Percentiles rank a stretch among this genome's conserved stretches.
These are phyloP conservation scores for Penicillium glabrum DNA, from an alignment of 2,329 filamentous ascomycete species.

Conservation along the genomic window DNA sequence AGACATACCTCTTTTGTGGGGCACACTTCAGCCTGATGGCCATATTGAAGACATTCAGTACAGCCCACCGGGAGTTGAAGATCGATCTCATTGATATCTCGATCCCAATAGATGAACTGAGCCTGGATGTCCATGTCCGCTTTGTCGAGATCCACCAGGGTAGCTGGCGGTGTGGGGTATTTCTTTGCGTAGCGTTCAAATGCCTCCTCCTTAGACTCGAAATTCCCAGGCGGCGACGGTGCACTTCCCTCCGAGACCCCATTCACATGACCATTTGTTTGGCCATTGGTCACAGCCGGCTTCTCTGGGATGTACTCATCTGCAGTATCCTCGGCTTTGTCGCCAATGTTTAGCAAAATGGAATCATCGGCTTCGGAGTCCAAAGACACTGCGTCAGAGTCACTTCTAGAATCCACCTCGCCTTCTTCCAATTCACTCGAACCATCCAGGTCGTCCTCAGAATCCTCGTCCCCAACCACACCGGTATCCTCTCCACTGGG, in stretches of 20 bases:
- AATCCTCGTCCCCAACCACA: not conserved
- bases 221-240: not conserved
- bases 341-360: constrained; percentile 44
- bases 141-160: constrained; percentile 38
- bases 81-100: constrained; percentile 38
- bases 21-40: constrained; percentile 45
- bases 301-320: constrained; percentile 27
- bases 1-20: constrained; percentile 42
- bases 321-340: constrained; percentile 12
- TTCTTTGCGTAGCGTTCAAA: constrained; percentile 33
- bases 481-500: constrained; percentile 2
- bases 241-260: not conserved
- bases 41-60: constrained; percentile 42
- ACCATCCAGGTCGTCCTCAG: not conserved
- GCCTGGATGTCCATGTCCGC: constrained; percentile 42
- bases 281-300: constrained; percentile 2
- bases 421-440: constrained; percentile 27
- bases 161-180: constrained; percentile 34
- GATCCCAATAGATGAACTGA: constrained; percentile 41
- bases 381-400: constrained; percentile 33
- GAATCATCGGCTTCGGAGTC: constrained; percentile 42
- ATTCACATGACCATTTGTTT: constrained; percentile 9
- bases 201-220: constrained; percentile 34
- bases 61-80: constrained; percentile 44
- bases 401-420: constrained; percentile 29